These are phyloP conservation scores for Aspergillus phoenicis DNA, from an alignment of 2,329 filamentous ascomycete genomes.

Conservation along the genomic window DNA sequence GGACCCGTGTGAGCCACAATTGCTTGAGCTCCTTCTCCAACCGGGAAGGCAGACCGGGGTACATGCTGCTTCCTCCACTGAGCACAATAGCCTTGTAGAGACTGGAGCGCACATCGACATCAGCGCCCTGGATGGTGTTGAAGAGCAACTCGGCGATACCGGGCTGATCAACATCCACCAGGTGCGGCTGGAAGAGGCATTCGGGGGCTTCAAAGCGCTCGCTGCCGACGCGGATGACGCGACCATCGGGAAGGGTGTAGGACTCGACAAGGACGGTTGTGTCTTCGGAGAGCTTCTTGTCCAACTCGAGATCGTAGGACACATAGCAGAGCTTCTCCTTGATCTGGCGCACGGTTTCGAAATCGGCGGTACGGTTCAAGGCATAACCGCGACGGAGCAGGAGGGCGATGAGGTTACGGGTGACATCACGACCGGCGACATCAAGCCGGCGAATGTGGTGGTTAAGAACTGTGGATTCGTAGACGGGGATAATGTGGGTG, in stretches of 20 bases:
- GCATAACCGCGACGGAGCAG: constrained; percentile 92
- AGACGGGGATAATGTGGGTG: constrained; percentile 97
- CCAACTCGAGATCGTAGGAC: constrained; percentile 94
- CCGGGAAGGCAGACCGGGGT: constrained; percentile 89
- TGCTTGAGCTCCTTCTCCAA: constrained; percentile 99
- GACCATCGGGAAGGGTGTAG: constrained; percentile 94
- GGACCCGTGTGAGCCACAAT: constrained; percentile 89
- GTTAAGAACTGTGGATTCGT: constrained; percentile 96
- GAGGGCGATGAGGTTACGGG: constrained; percentile 95
- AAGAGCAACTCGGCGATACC: constrained; percentile 97
- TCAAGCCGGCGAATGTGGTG: constrained; percentile 93
- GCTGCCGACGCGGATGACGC: constrained; percentile 92
- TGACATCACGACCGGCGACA: constrained; percentile 94
- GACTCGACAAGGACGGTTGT: constrained; percentile 96
- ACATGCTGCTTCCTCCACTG: constrained; percentile 98
- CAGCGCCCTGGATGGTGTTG: constrained; percentile 95
- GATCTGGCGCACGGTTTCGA: constrained; percentile 98
- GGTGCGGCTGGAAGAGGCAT: constrained; percentile 96
- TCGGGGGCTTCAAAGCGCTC: constrained; percentile 98
- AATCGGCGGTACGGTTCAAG: constrained; percentile 96
- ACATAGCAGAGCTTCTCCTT: constrained; percentile 99
- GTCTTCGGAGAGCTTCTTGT: constrained; percentile 94
- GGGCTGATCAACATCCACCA: constrained; percentile 95
- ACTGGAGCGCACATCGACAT: constrained; percentile 90
- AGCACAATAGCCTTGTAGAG: constrained; percentile 97